These are phyloP conservation scores for Arthrobotrys entomopaga DNA, from an alignment of 2,329 filamentous ascomycete genomes.

Conservation along the genomic window DNA sequence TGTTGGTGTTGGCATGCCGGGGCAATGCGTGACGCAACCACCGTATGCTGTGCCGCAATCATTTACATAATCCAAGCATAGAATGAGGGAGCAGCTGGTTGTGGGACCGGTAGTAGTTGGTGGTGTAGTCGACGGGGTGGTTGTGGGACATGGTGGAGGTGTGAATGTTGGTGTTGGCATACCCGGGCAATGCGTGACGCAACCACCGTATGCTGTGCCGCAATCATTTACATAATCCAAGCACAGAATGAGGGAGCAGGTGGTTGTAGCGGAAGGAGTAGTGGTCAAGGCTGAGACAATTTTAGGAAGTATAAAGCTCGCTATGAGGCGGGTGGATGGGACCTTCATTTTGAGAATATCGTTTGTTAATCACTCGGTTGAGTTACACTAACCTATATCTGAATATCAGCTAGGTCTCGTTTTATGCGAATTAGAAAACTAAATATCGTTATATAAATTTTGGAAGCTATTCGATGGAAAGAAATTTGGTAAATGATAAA, in stretches of 20 bases:
- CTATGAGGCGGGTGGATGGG: too few relatives aligned
- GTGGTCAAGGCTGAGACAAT: not conserved
- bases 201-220: slow-evolving; percentile 34
- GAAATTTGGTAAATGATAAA: too few relatives aligned
- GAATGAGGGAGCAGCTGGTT: not conserved
- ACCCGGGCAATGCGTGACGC: slow-evolving; percentile 26
- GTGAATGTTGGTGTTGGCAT: slow-evolving; percentile 31
- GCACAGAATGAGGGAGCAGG: slow-evolving; percentile 33
- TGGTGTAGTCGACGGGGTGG: slow-evolving; percentile 16
- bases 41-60: slow-evolving; percentile 1
- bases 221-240: slow-evolving; percentile 53
- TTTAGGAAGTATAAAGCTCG: slow-evolving; percentile 24
- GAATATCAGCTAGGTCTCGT: slow-evolving; percentile 28
- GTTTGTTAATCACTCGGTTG: too few relatives aligned
- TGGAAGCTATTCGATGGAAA: not conserved
- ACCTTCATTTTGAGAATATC: too few relatives aligned
- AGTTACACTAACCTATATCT: slow-evolving; percentile 18
- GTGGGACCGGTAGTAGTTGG: slow-evolving; percentile 22
- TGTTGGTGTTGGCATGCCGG: slow-evolving; percentile 1
- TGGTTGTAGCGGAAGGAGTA: not conserved
- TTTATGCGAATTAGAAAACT: slow-evolving; percentile 46
- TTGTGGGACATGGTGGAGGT: slow-evolving; percentile 29
- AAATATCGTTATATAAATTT: slow-evolving; percentile 22
- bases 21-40: not conserved
- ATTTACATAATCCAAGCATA: not conserved